These are phyloP conservation scores for Cicer bijugum DNA, from an alignment of 306 rosid genomes.

Conservation along the genomic window DNA sequence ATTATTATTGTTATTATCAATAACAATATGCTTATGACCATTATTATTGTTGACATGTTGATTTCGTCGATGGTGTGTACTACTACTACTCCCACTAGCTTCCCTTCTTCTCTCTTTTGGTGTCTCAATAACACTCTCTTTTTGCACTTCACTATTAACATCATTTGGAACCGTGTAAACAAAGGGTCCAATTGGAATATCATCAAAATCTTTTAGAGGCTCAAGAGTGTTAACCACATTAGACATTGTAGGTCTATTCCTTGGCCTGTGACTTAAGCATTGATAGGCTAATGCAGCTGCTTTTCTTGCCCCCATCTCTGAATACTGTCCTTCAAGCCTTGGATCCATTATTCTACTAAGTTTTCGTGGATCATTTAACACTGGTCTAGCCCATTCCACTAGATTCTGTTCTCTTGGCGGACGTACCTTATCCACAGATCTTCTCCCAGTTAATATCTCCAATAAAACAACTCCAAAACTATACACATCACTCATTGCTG, in stretches of 20 bases:
- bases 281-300: conserved; percentile 91
- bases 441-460: conserved; percentile 80
- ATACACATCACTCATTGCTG: conserved; percentile 92
- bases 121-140: conserved; percentile 42
- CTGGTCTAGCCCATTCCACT: conserved; percentile 85
- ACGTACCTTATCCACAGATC: conserved; percentile 74
- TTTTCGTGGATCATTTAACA: conserved; percentile 63
- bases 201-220: conserved; percentile 77
- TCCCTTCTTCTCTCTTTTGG: conserved; percentile 53
- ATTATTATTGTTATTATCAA: neutral
- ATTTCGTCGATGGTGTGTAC: conserved; percentile 17
- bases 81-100: conserved; percentile 17
- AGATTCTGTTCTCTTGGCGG: conserved; percentile 76
- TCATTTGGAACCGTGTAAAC: conserved; percentile 70
- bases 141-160: conserved; percentile 7
- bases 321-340: conserved; percentile 80
- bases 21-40: conserved; percentile 17
- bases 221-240: conserved; percentile 70
- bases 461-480: conserved; percentile 88
- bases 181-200: conserved; percentile 68
- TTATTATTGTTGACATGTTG: conserved; percentile 34
- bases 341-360: conserved; percentile 76
- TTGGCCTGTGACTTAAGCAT: conserved; percentile 89
- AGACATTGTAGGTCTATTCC: conserved; percentile 74
- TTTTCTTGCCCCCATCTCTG: conserved; percentile 76